Base-by-base conservation (phyloP, 2,329 filamentous ascomycete genomes). In the Polychaeton citri region DNA sequence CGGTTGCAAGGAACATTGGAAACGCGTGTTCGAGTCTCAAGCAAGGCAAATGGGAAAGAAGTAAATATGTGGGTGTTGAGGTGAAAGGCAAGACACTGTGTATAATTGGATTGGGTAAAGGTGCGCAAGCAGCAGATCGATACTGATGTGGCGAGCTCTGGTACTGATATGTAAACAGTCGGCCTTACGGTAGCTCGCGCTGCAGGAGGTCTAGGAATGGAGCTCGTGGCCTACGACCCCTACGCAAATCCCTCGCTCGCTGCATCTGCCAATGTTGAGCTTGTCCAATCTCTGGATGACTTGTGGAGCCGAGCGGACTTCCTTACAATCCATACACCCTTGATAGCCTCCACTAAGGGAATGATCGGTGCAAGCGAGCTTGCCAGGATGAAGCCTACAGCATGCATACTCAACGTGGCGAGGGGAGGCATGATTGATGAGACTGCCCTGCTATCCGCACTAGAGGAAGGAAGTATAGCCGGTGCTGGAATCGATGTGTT, bases 401-500 rank as follows among this genome's bases (percentile, higher is more conserved):
- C 81, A 0, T 69, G 80, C 3, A 75, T 88, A 5, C 65, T 90
- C 36, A 90, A 90, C 42, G 81, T 88, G 0, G 82, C 82, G 2
- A 66, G 83, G 20, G 83, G 83, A 2, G 83, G 82, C 1, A 82
- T 87, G 35, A 80, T 87, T 43, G 82, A 88, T 40, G 83, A 90
- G 53, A 66, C 66, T 1, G 81, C 81, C 0, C 64, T 90, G 3
- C 63, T 87, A 0, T 70, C 69, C 35, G 82, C 81, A 0, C 59
- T 90, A 1, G 72, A 87, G 34, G 67, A 71, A 17, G 79, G 78
- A 1, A 76, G 72, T 50, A 80, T 90, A 34, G 78, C 79, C 0
- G 82, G 81, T 3, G 83, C 83, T 0, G 83, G 79, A 3, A 68
- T 88, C 15, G 83, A 90, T 47, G 83, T 88, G 34, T 88, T 83